Evolutionary conservation across 345 rosid species (phyloP), one percentile per base, ranked within the genome.

Genomic region (Aquilaria sinensis): DNA sequence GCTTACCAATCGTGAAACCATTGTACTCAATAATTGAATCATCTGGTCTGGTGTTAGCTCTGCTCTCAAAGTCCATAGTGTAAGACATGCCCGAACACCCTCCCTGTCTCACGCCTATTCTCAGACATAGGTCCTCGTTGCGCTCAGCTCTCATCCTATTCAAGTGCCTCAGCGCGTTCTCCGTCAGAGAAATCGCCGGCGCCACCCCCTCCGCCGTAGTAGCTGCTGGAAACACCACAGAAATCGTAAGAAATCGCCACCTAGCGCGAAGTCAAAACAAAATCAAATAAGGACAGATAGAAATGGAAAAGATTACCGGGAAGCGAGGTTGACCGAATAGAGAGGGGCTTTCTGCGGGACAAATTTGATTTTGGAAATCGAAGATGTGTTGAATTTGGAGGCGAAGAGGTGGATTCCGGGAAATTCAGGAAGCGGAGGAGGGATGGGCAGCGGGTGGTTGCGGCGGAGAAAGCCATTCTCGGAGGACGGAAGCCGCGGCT

Each of bases 21-120:
- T 80, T 57, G 32, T 86, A 88, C 54, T 90, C 86, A 2, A 93
- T 88, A 14, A 87, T 53, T 0, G 98, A 93, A 51, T 90, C 98
- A 67, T 85, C 96, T 0, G 97, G 84, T 70, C 92, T 81, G 2
- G 90, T 62, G 13, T 88, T 85, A 1, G 73, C 67, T 59, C 78
- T 73, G 37, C 73, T 81, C 84, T 90, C 97, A 32, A 93, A 90
- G 50, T 93, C 98, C 98, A 92, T 93, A 0, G 94, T 78, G 70
- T 93, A 93, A 16, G 97, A 93, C 98, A 93, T 90, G 72, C 98
- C 98, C 0, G 97, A 90, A 76, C 97, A 93, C 15, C 98, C 97
- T 11, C 98, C 98, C 31, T 93, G 97, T 63, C 79, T 86, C 16
- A 93, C 97, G 65, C 96, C 96, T 46, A 93, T 93, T 68, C 98